A percentile compares a stretch with the other conserved stretches of the same genome.
Conservation (phyloP, 768 basidiomycete species). For the Stropharia rugosoannulata region DNA sequence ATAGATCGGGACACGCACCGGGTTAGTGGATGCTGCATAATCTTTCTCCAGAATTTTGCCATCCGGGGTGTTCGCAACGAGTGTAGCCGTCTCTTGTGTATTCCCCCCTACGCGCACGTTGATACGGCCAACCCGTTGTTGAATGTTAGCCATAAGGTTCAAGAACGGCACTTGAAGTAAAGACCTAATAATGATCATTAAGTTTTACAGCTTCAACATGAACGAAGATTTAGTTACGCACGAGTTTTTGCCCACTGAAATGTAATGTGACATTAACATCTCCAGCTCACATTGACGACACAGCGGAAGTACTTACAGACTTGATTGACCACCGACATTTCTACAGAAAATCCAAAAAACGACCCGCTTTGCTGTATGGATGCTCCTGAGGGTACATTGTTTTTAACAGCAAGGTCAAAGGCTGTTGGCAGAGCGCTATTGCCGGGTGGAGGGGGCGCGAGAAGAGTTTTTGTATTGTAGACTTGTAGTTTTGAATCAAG, state of each 20-base stretch:
- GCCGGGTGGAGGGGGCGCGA: conserved; percentile 50
- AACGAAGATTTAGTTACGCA: conserved; percentile 14
- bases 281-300: neutral
- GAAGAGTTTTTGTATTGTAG: conserved; percentile 51
- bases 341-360: conserved; percentile 60
- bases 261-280: neutral
- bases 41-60: conserved; percentile 53
- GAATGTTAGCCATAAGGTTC: conserved; percentile 78
- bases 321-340: conserved; percentile 61
- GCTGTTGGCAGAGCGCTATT: conserved; percentile 38
- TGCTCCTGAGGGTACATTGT: conserved; percentile 28
- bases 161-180: conserved; percentile 63
- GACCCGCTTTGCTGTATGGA: conserved; percentile 37
- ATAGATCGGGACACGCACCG: conserved; percentile 29
- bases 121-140: conserved; percentile 59
- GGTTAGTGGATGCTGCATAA: conserved; percentile 29
- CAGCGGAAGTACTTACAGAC: conserved; percentile 39
- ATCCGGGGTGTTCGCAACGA: conserved; percentile 49
- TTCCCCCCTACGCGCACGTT: conserved; percentile 78
- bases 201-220: conserved; percentile 21
- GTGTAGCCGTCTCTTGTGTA: conserved; percentile 65
- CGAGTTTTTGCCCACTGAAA: conserved; percentile 50
- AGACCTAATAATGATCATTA: conserved; percentile 27
- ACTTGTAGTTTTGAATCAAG: conserved; percentile 23
- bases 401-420: conserved; percentile 45